Base-by-base conservation (phyloP, 2,329 filamentous ascomycete genomes). In the Ilyonectria robusta region DNA sequence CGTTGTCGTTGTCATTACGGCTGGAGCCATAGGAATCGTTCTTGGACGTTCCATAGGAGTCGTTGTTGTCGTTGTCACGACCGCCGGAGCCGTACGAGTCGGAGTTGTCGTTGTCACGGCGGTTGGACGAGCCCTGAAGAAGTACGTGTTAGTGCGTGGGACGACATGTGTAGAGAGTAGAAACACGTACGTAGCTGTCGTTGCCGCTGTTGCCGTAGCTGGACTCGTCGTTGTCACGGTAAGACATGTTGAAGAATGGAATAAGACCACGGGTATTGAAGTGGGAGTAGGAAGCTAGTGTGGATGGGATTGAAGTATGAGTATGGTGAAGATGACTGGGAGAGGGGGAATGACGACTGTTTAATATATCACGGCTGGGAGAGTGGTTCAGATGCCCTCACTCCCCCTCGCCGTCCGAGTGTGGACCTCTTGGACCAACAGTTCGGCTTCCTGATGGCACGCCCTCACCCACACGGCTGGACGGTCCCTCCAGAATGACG, bases 211-310 rank as follows among this genome's bases (percentile, higher is more conserved):
- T 74, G 69, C 72, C 72, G 61, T 75, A 77, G 66, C 76, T 72
- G 67, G 77, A 78, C 76, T 74, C 78, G 80, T 84, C 81, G 69
- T 81, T 81, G 69, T 81, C 77, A 75, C 80, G 78, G 81, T 83
- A 85, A 82, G 84, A 86, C 85, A 86, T 84, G 61, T 37, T 81
- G 72, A 70, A 54, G 37, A 48, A 59, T 47, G 56, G 17, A 15
- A 42, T 59, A n/a, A n/a, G 23, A 57, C 61, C 15, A 29, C 54
- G 23, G 17, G 6, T 7, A 13, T 40, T 51, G 47, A 10, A 46
- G 11, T 48, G 8, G 42, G 15, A 59, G 19, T 23, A 33, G 37
- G 54, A 42, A 13, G 37, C 40, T 47, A 44, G 7, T 26, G 17
- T 33, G 10, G 17, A 23, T 57, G 23, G 48, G 55, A 37, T 62